These are phyloP conservation scores for Citropsis articulata DNA, from an alignment of 345 rosid genomes.

Conservation along the genomic window DNA sequence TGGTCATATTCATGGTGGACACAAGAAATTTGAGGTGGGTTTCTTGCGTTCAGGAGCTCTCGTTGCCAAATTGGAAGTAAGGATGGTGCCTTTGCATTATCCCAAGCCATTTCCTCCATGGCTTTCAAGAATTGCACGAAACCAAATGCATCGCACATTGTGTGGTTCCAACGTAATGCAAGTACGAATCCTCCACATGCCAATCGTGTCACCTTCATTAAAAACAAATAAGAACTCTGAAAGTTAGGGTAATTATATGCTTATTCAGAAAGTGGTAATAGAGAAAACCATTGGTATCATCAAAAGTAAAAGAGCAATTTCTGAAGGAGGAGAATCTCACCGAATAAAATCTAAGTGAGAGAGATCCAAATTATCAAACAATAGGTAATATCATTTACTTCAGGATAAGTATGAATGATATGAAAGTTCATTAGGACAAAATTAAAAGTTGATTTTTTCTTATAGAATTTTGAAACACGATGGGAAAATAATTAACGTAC, in stretches of 20 bases:
- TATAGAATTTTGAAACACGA: too few relatives aligned
- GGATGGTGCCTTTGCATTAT: neutral
- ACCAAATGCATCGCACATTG: slow-evolving; percentile 10
- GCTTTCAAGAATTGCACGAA: neutral
- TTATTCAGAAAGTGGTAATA: neutral
- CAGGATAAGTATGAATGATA: too few relatives aligned
- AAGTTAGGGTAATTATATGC: neutral
- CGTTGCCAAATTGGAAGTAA: slow-evolving; percentile 17
- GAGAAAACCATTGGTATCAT: neutral
- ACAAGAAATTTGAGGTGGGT: slow-evolving; percentile 1
- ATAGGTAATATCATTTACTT: too few relatives aligned
- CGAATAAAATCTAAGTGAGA: too few relatives aligned
- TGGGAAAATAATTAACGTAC: too few relatives aligned
- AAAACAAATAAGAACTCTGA: neutral
- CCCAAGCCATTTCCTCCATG: slow-evolving; percentile 8
- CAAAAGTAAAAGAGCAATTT: too few relatives aligned
- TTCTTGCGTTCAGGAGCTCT: slow-evolving; percentile 1
- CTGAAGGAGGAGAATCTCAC: too few relatives aligned
- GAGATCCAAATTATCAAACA: too few relatives aligned
- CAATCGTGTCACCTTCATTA: slow-evolving; percentile 10
- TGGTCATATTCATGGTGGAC: slow-evolving; percentile 6
- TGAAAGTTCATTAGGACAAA: too few relatives aligned
- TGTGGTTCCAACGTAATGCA: slow-evolving; percentile 5
- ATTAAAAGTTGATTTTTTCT: too few relatives aligned
- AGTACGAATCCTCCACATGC: slow-evolving; percentile 17